Conservation (phyloP, 257 asterid species). For the Voacanga thouarsii region DNA sequence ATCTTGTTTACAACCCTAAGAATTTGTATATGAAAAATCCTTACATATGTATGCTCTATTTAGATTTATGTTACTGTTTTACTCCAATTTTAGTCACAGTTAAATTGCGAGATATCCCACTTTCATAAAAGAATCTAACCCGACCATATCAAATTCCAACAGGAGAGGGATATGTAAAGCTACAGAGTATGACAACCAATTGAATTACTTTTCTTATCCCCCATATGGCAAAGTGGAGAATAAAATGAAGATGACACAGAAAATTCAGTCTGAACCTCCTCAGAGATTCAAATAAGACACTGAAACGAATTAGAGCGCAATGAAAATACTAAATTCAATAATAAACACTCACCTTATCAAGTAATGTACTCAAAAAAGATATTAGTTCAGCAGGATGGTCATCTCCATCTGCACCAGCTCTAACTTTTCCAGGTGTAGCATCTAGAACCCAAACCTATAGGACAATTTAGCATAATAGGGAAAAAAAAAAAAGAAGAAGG, state of each 20-base stretch:
- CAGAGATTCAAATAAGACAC: not conserved
- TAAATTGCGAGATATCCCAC: no score
- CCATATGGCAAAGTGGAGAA: not conserved
- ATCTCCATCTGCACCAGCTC: slow-evolving; percentile 94
- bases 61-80: not conserved
- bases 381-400: slow-evolving; percentile 97
- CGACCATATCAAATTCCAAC: no score
- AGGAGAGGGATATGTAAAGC: not conserved
- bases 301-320: not conserved
- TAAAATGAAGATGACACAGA: not conserved
- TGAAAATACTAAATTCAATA: slow-evolving; percentile 7
- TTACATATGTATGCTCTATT: not conserved
- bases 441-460: slow-evolving; percentile 92
- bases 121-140: no score
- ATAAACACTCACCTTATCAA: slow-evolving; percentile 52
- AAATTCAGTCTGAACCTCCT: not conserved
- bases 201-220: not conserved
- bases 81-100: not conserved
- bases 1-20: not conserved
- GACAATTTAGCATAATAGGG: slow-evolving; percentile 11
- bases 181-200: not conserved
- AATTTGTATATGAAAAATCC: not conserved
- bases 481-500: slow-evolving; percentile 4
- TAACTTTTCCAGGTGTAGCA: slow-evolving; percentile 96
- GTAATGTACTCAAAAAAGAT: slow-evolving; percentile 59